Evolutionary conservation across 257 asterid genomes (phyloP), one percentile per base, ranked within the genome.

Genomic region (Orobanche coerulescens): DNA sequence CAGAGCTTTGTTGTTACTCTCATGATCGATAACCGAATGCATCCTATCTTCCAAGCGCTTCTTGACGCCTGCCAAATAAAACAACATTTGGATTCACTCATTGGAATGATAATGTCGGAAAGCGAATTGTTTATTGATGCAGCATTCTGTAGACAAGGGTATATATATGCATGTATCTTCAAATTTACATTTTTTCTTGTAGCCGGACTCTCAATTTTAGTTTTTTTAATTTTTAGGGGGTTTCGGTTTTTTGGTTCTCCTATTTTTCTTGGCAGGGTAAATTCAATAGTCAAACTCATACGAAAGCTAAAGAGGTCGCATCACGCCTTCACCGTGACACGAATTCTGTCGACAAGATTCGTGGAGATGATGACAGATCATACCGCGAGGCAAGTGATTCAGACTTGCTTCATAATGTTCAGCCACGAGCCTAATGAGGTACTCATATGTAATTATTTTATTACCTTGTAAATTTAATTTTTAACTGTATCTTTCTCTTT

Each of bases 91-190:
- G 16, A 62, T 16, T 25, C 13, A 1, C 39, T 78, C 3, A 46
- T 75, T 4, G 48, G 3, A 7, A 59, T 40, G 16, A 1, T 69
- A 30, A 15, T 49, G 11, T 26, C 33, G 0, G 1, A 8, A 20
- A 0, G 4, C 0, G 25, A 42, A 1, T 14, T n/a, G 23, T 60
- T 79, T 40, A 18, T 60, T 6, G 0, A 12, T 1, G 69, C 79
- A 15, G 75, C 75, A 19, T 73, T 67, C 70, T 30, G 23, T 46
- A 19, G 3, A 43, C 28, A 14, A 37, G 84, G 84, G 84, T 77
- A 54, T 52, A 7, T 6, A 31, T 5, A 25, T 7, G 5, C 20
- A 4, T 26, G 5, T 26, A 44, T 13, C 2, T 46, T 43, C 18
- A 13, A 14, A 43, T 4, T 15, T 11, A 13, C 15, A 4, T 23